These are phyloP conservation scores for Physaria fendleri DNA, from an alignment of 345 rosid species.

Conservation along the genomic window DNA sequence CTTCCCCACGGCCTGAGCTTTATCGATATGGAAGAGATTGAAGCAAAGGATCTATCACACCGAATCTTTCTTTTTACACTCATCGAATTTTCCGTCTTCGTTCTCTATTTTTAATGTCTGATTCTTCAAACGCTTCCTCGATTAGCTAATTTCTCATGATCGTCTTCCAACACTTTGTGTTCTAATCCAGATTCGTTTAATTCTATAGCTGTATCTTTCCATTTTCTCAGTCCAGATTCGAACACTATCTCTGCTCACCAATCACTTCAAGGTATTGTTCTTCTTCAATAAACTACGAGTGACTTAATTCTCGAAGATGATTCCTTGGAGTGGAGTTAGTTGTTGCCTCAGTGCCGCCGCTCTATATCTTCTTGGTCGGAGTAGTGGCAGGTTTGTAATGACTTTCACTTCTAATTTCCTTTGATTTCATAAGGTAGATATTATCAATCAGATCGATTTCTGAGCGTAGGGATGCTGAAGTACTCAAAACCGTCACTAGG, in stretches of 20 bases:
- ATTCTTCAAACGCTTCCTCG: conserved; percentile 1
- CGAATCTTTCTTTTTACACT: background rate
- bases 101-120: no score
- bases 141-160: background rate
- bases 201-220: background rate
- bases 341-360: conserved; percentile 94
- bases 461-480: conserved; percentile 67
- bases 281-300: background rate
- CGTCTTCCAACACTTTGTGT: background rate
- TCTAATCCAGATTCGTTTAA: background rate
- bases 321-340: conserved; percentile 85
- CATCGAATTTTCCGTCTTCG: background rate
- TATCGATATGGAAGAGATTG: background rate
- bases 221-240: background rate
- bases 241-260: background rate
- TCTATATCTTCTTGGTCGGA: conserved; percentile 80
- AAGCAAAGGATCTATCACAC: conserved; percentile 15
- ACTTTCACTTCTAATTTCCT: background rate
- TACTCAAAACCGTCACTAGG: conserved; percentile 64
- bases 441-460: background rate
- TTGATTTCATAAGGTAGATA: background rate
- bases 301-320: conserved; percentile 29
- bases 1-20: conserved; percentile 10
- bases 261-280: background rate
- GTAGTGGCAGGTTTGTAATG: conserved; percentile 68